These are phyloP conservation scores for Teratosphaeria zuluensis DNA, from an alignment of 2,329 filamentous ascomycete species.

Conservation along the genomic window DNA sequence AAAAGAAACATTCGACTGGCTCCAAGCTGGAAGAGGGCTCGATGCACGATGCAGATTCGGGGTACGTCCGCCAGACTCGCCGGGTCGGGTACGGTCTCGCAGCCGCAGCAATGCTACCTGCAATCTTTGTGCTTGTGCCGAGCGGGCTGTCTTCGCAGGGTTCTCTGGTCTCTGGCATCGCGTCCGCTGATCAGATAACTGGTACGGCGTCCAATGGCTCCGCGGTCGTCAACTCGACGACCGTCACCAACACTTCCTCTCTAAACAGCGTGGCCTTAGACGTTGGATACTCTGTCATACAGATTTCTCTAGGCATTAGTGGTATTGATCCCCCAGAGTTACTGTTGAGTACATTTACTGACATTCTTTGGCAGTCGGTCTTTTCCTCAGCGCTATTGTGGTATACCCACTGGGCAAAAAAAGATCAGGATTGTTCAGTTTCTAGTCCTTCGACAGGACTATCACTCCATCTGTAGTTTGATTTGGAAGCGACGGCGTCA, in stretches of 20 bases:
- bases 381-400: conserved; percentile 39
- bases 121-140: too few relatives aligned
- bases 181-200: conserved; percentile 47
- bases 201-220: conserved; percentile 33
- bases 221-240: conserved; percentile 31
- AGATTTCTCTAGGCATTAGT: too few relatives aligned
- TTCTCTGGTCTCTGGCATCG: conserved; percentile 47
- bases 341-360: too few relatives aligned
- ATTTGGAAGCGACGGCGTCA: not conserved
- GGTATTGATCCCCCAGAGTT: too few relatives aligned
- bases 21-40: conserved; percentile 22
- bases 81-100: conserved; percentile 64
- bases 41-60: conserved; percentile 16
- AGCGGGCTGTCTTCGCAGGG: too few relatives aligned
- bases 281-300: conserved; percentile 38
- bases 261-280: conserved; percentile 38
- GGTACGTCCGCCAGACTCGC: conserved; percentile 27
- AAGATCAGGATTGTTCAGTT: conserved; percentile 35
- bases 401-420: conserved; percentile 43
- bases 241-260: conserved; percentile 14
- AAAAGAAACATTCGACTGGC: conserved; percentile 1
- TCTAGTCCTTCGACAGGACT: conserved; percentile 11
- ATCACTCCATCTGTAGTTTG: not conserved
- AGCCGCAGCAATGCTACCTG: conserved; percentile 74
- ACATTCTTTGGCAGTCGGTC: conserved; percentile 30